Evolutionary conservation across 1,139 yeast genomes (phyloP).

Genomic region (Blastobotrys proliferans): DNA sequence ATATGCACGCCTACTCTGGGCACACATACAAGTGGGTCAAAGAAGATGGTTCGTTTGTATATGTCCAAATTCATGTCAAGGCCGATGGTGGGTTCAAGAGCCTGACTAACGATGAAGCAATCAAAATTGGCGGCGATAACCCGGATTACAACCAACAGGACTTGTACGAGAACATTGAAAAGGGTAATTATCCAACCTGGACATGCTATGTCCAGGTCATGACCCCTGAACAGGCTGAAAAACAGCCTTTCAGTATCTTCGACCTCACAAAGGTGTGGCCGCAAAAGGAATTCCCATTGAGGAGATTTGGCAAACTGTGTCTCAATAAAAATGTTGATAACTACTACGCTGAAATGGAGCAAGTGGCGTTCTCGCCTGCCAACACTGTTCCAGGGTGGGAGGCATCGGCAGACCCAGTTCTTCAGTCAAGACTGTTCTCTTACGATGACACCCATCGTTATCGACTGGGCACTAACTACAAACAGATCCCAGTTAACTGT

Average conservation of each 20-base stretch:
- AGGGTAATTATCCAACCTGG: conserved; percentile 59
- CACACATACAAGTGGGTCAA: conserved; percentile 69
- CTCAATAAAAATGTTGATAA: conserved; percentile 67
- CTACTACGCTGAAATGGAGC: conserved; percentile 75
- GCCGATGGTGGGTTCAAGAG: conserved; percentile 59
- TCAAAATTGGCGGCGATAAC: conserved; percentile 48
- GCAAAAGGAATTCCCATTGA: conserved; percentile 65
- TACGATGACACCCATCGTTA: conserved; percentile 75
- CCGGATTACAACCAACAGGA: conserved; percentile 60
- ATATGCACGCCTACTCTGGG: conserved; percentile 71
- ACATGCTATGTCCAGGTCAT: conserved; percentile 63
- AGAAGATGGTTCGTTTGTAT: conserved; percentile 55
- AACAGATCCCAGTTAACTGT: conserved; percentile 12
- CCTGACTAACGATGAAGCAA: conserved; percentile 53
- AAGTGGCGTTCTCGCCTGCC: conserved; percentile 75
- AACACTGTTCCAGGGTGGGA: conserved; percentile 80
- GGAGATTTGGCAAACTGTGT: conserved; percentile 64
- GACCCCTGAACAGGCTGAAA: conserved; percentile 66
- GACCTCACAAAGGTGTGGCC: conserved; percentile 80
- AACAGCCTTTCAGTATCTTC: conserved; percentile 45
- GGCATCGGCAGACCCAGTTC: conserved; percentile 78
- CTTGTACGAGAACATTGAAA: conserved; percentile 52
- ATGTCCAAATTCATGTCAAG: conserved; percentile 60
- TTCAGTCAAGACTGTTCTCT: conserved; percentile 77
- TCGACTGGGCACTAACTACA: conserved; percentile 47